Base-by-base conservation (phyloP, 2,329 filamentous ascomycete species). In the Phialocephala sp. region DNA sequence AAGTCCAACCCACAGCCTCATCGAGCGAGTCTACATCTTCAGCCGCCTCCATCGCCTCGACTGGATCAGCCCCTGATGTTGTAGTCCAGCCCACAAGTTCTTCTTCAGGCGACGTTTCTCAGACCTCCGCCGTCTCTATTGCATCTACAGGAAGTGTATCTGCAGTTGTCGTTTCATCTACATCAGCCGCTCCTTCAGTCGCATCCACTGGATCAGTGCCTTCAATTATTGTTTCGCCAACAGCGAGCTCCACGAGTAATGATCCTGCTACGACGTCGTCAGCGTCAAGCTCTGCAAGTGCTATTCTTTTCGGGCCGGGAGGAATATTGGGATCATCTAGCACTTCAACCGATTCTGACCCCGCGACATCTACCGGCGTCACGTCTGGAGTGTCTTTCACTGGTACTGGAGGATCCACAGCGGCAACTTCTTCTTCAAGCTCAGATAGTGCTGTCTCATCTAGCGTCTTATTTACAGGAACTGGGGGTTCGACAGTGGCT, bases 231-330 rank as follows among this genome's bases (percentile, higher is more conserved):
- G 32, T 72, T 32, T 50, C 45, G 27, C 71, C 71, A 22, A 71
- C 68, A 15, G 22, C 37, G 5, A 58, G 47, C 32, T 39, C 66
- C 4, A 24, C 36, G 4, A 61, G 39, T 18, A 36, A 45, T 52
- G 20, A 52, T 18, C n/a, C 6, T 35, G 22, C 57, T 20, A 60
- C 60, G 15, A 55, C 66, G 8, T 54, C 68, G 1, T 60, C 66
- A 36, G 11, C 50, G 11, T 65, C 68, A 39, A 39, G 61, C 27
- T 69, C 70, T 24, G 54, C 41, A 20, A 66, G 67, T 63, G 74
- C 64, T 32, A 76, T 76, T 52, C 72, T 71, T 8, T 74, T 76
- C 63, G 70, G 70, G 12, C 74, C 74, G 24, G 72, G 73, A 58
- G 73, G 73, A 65, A 65, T 76, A 45, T 43, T 75, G n/a, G 69